These are phyloP conservation scores for Inga laurina DNA, from an alignment of 306 rosid genomes.

Conservation along the genomic window DNA sequence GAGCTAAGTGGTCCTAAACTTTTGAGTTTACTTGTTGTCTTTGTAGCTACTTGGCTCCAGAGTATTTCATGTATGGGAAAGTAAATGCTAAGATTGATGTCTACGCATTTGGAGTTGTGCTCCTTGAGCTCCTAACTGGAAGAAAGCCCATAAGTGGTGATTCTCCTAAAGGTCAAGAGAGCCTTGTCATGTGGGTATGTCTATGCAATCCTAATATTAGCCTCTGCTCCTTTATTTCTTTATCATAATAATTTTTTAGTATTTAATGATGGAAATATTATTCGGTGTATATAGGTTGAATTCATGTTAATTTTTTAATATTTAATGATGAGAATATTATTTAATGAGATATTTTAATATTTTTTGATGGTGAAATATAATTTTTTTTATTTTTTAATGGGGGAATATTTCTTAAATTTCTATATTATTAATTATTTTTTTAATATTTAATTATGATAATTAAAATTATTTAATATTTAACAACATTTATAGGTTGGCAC, in stretches of 20 bases:
- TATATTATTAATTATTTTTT: no score
- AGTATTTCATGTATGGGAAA: slow-evolving; percentile 96
- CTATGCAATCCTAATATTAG: not conserved
- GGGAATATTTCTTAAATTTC: no score
- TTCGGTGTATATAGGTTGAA: no score
- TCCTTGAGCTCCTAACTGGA: slow-evolving; percentile 94
- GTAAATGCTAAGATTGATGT: slow-evolving; percentile 90
- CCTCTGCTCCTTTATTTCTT: slow-evolving; percentile 25
- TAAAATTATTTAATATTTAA: no score
- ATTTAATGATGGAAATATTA: no score
- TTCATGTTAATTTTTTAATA: no score
- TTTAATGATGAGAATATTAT: no score
- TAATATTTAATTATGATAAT: no score
- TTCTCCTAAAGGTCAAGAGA: slow-evolving; percentile 84
- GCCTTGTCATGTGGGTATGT: slow-evolving; percentile 98
- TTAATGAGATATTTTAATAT: no score
- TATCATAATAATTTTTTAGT: not conserved
- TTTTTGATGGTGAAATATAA: no score
- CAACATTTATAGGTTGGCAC: no score
- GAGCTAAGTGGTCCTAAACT: slow-evolving; percentile 20
- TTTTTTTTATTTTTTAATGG: no score
- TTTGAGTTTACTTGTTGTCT: slow-evolving; percentile 19
- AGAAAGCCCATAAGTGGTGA: slow-evolving; percentile 83
- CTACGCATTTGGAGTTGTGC: slow-evolving; percentile 90
- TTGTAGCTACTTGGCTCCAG: slow-evolving; percentile 97